Evolutionary conservation across 495 filamentous ascomycete genomes (phyloP), one percentile per base, ranked within the genome.

Genomic region (Talaromyces thailandensis): DNA sequence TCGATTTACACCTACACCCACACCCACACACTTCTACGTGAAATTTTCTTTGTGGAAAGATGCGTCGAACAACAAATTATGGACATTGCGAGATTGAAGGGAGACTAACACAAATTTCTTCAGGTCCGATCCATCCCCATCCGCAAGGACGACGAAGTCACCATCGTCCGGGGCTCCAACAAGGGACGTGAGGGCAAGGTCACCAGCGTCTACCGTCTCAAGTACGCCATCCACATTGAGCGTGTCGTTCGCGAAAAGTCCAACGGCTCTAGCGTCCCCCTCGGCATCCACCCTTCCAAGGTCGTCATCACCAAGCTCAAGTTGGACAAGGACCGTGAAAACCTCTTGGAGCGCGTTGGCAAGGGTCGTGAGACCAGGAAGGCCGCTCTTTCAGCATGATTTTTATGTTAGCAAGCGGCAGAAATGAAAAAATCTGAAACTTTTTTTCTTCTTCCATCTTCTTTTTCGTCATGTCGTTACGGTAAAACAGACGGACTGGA

Each of bases 141-240:
- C 84, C 92, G 94, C 82, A 95, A 95, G 80, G 93, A 96, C 77
- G 94, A 99, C 80, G 91, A 96, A 79, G 92, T 98, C 69, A 77
- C 79, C 71, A 86, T 99, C 71, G 84, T 89, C 69, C 92, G 94
- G 61, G 94, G 94, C 68, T 76, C 77, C 77, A 86, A 94, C 81
- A 97, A 97, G 84, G 93, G 92, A 76, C 90, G 91, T 68, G 92
- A 96, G 79, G 93, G 93, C 62, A 93, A 95, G 81, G 83, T 98
- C 79, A 92, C 86, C 71, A 87, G 86, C 69, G 92, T 96, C 74
- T 98, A 99, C 89, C 93, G 94, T 79, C 89, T 96, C 70, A 97
- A 97, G 82, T 98, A 90, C 80, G 81, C 88, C 73, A 84, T 97
- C 75, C 91, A 96, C 82, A 78, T 96, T 75, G 92, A 96, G 86